A percentile compares a stretch with the other conserved stretches of the same genome.
phyloP scores from a whole-genome alignment of 805 yeast species.

The Lipomyces yamanashiensis region DNA sequence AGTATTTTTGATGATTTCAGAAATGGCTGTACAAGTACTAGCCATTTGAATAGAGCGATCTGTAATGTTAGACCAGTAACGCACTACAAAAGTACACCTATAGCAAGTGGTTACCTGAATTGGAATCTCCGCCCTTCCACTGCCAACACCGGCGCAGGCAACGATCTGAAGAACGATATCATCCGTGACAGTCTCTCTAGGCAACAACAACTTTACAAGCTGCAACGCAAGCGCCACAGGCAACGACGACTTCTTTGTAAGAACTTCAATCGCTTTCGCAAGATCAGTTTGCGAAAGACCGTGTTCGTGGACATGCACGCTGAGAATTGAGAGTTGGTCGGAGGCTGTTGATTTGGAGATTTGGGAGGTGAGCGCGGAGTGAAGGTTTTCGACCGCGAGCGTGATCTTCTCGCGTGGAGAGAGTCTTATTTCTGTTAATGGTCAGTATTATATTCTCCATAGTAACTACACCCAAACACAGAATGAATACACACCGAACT shows the following conservation, averaged over 20 bases:
- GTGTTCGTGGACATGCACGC: conserved; percentile 21
- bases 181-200: conserved; percentile 20
- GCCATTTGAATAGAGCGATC: conserved; percentile 24
- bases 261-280: conserved; percentile 6
- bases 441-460: neutral
- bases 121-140: conserved; percentile 6
- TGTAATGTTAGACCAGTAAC: neutral
- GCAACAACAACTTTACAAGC: conserved; percentile 23
- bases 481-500: neutral
- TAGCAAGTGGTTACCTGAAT: conserved; percentile 17
- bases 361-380: conserved; percentile 7
- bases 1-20: conserved; percentile 10
- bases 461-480: neutral
- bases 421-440: conserved; percentile 3
- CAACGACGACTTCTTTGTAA: conserved; percentile 13
- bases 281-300: conserved; percentile 27
- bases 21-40: conserved; percentile 28
- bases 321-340: conserved; percentile 25
- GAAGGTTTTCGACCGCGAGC: conserved; percentile 12
- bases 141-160: conserved; percentile 29
- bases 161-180: conserved; percentile 18
- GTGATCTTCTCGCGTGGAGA: conserved; percentile 24
- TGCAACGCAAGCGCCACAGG: conserved; percentile 15
- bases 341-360: conserved; percentile 22
- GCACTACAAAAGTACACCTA: neutral